Evolutionary conservation across 148 eudicot genomes (phyloP), one percentile per base, ranked within the genome.

Genomic region (Amaranthus cruentus): DNA sequence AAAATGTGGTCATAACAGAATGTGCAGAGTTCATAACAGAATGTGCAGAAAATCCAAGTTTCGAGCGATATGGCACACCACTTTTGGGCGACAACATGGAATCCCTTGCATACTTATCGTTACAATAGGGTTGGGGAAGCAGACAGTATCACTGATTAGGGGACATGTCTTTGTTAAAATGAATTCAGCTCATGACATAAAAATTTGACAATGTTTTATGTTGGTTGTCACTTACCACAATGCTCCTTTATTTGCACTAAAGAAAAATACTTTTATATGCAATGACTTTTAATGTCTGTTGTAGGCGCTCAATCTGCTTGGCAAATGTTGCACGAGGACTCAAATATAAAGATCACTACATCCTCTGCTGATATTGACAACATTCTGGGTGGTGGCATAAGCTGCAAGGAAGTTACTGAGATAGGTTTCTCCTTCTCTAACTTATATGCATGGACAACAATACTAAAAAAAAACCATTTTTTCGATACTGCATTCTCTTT

Each of bases 321-420:
- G 99, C 96, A 88, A 15, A 91, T 91, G 97, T 81, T 95, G 57
- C 78, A 81, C 65, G 93, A 89, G 82, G 91, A 90, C 69, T 72
- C 83, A 46, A 77, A 69, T 58, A 47, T 68, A 69, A 84, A 78
- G 62, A 88, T 95, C 73, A 88, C 94, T 71, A 95, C 99, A 57
- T 91, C 99, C 58, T 90, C 88, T 76, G 77, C 90, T 68, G 93
- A 90, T 81, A 77, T 95, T 81, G 97, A 95, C 81, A 83, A 75
- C 54, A 95, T 90, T 76, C 78, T 95, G 59, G 89, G 96, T 77
- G 99, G 97, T 71, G 97, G 99, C 77, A 87, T 95, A 71, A 81
- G 83, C 80, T 91, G 96, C 88, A 90, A 81, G 83, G 89, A 95
- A 87, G 96, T 95, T 67, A 95, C 99, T 69, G 99, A 95, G 82